Conservation (phyloP, 129 eudicot genomes). For the Saussurea involucrata region DNA sequence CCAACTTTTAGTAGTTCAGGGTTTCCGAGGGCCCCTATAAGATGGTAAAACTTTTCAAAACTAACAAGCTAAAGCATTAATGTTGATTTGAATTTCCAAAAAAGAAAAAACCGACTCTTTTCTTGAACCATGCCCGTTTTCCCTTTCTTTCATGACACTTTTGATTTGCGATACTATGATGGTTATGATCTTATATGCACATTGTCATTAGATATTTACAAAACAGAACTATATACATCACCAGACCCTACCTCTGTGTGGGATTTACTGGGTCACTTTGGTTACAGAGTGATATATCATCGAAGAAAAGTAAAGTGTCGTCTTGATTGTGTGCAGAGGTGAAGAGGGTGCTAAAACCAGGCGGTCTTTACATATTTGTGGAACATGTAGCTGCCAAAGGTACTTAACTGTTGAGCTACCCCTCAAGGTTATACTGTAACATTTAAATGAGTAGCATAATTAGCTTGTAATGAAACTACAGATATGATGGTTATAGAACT, state of each 20-base stretch:
- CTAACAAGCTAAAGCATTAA: no score
- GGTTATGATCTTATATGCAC: neutral
- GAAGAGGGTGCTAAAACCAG: slow-evolving; percentile 88
- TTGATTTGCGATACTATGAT: neutral
- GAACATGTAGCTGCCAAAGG: slow-evolving; percentile 95
- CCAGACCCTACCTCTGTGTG: neutral
- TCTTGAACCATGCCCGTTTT: neutral
- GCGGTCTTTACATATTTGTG: slow-evolving; percentile 74
- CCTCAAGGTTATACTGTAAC: no score
- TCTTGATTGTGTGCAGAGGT: slow-evolving; percentile 49
- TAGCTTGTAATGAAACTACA: neutral
- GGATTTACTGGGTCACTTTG: neutral
- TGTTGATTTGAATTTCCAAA: neutral
- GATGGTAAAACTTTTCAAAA: no score
- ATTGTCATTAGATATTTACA: neutral
- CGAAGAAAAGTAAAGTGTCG: neutral
- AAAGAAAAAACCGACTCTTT: neutral
- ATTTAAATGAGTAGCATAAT: neutral
- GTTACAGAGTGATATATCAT: neutral
- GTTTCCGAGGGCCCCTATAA: no score
- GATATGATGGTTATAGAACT: neutral
- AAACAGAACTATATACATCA: neutral
- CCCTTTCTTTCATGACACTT: neutral
- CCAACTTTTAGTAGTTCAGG: no score
- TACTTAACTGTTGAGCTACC: slow-evolving; percentile 16